Percentiles rank a stretch among this genome's conserved stretches.
These are phyloP conservation scores for Microdochium trichocladiopsis DNA, from an alignment of 2,329 filamentous ascomycete genomes.

Conservation along the genomic window DNA sequence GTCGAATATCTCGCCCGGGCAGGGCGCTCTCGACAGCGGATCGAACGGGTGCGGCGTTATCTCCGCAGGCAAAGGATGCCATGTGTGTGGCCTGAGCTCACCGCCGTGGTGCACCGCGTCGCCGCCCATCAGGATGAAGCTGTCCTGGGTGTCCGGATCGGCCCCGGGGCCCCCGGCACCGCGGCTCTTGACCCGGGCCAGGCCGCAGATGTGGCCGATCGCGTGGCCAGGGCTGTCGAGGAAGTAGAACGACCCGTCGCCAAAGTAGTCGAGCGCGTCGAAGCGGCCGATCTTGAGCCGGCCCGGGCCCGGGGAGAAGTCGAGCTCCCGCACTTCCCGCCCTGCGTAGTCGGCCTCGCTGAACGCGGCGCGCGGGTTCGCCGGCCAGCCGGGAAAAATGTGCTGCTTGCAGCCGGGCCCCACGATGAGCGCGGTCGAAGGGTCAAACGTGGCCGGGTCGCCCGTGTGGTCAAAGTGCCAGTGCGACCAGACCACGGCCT, in stretches of 20 bases:
- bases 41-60: conserved; percentile 31
- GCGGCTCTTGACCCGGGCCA: conserved; percentile 27
- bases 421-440: conserved; percentile 33
- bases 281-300: conserved; percentile 10
- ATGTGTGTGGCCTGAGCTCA: conserved; percentile 23
- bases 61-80: conserved; percentile 22
- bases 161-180: neutral
- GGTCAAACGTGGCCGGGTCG: conserved; percentile 33
- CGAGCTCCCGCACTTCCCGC: conserved; percentile 15
- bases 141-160: conserved; percentile 8
- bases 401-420: conserved; percentile 17
- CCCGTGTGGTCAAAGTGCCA: conserved; percentile 43
- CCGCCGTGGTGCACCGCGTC: conserved; percentile 34
- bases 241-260: conserved; percentile 25
- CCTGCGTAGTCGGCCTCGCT: conserved; percentile 15
- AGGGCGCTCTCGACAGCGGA: conserved; percentile 16
- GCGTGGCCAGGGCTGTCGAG: conserved; percentile 25
- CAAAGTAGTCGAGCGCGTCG: conserved; percentile 24
- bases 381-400: conserved; percentile 9
- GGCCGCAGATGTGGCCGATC: conserved; percentile 24
- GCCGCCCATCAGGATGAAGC: conserved; percentile 34
- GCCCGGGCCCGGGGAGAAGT: conserved; percentile 7
- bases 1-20: conserved; percentile 31
- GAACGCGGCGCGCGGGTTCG: conserved; percentile 10
- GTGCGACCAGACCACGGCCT: conserved; percentile 32